Conservation (phyloP, 202 grass and related monocot genomes). For the Saccharum hybrid region DNA sequence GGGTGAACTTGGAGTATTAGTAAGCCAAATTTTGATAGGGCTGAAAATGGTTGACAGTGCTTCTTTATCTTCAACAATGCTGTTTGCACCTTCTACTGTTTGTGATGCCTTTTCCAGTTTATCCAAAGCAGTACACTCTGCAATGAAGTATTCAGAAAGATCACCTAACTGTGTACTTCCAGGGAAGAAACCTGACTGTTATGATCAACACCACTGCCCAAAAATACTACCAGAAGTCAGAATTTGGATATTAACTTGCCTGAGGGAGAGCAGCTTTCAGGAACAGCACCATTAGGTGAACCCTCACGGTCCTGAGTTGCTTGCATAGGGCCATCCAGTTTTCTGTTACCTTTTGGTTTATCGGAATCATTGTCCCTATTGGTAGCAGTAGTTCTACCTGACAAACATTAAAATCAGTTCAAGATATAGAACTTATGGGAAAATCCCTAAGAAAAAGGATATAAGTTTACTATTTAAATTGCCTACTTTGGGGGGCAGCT, state of each 20-base stretch:
- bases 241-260: slow-evolving; percentile 43
- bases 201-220: slow-evolving; percentile 2
- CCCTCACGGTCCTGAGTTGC: slow-evolving; percentile 36
- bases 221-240: slow-evolving; percentile 23
- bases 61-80: slow-evolving; percentile 74
- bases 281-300: slow-evolving; percentile 50
- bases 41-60: slow-evolving; percentile 64
- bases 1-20: slow-evolving; percentile 57
- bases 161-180: background rate
- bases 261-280: slow-evolving; percentile 49
- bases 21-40: slow-evolving; percentile 74
- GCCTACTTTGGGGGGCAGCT: slow-evolving; percentile 45
- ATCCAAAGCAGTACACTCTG: slow-evolving; percentile 77
- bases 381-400: slow-evolving; percentile 51
- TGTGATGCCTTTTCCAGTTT: slow-evolving; percentile 89
- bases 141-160: slow-evolving; percentile 30
- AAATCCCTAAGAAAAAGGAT: slow-evolving; percentile 4
- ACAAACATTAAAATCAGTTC: slow-evolving; percentile 31
- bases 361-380: slow-evolving; percentile 37
- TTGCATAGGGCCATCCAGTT: slow-evolving; percentile 24
- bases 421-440: background rate
- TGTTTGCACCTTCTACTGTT: slow-evolving; percentile 78
- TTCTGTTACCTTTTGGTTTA: slow-evolving; percentile 44
- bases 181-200: slow-evolving; percentile 12
- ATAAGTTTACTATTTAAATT: background rate